Evolutionary conservation across 176 grass and related monocot genomes (phyloP), one percentile per base, ranked within the genome.

Genomic region (Musa schizocarpa): DNA sequence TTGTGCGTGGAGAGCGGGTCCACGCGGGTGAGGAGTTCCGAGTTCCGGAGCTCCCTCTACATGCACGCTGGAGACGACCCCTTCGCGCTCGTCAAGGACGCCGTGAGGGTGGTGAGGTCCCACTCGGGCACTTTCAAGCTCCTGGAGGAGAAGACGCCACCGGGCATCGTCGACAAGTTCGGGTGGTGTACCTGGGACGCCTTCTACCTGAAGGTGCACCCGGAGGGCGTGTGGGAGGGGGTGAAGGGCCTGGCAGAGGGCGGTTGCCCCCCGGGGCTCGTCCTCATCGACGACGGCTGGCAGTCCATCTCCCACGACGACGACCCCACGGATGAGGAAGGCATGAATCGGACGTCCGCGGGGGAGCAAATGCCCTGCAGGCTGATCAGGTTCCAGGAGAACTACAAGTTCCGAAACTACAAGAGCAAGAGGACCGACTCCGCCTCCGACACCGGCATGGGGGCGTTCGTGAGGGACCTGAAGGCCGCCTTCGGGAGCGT

Each of bases 101-200:
- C 90, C 19, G 69, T 80, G 9, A 0, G 10, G 75, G 90, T 85
- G 6, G 84, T 98, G 0, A 82, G 77, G 0, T 74, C 75, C 1
- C 94, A 93, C 83, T 80, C 93, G 0, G 88, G 86, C 29, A 93
- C 94, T 68, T 98, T 98, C 88, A 85, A 80, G 50, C 81, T 82
- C 7, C 74, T 93, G 17, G 94, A 86, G 49, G 90, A 98, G 81
- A 98, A 98, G 85, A 81, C 82, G 23, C 90, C 94, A 24, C 90
- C 94, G 2, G 80, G 82, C 19, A 91, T 93, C 51, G 80, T 98
- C 0, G 94, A 98, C 84, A 98, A 89, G 81, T 96, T 96, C 78
- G 93, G 93, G 13, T 96, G 93, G 93, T 96, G 93, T 81, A 96
- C 93, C 6, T 96, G 93, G 93, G 89, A 96, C 74, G 89, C 93